Conservation (phyloP, 2,329 filamentous ascomycete species). For the Colletotrichum echinochloae region DNA sequence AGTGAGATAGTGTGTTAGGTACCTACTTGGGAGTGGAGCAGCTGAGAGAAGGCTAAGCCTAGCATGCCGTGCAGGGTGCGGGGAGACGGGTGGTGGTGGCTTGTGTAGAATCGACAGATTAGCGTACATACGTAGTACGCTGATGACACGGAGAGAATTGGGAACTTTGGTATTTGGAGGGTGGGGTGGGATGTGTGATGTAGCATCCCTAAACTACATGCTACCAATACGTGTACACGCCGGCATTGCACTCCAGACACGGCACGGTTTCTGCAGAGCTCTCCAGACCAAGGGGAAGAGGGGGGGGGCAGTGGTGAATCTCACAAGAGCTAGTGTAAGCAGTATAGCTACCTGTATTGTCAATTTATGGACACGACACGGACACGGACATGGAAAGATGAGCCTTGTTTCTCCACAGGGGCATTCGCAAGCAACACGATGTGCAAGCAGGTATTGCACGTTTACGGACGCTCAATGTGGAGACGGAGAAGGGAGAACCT, state of each 20-base stretch:
- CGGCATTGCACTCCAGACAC: not conserved
- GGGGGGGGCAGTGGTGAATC: not conserved
- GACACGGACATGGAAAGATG: not conserved
- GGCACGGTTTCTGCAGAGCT: not conserved
- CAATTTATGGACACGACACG: too few species aligned
- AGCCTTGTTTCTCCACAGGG: not conserved
- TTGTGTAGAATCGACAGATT: conserved; percentile 33
- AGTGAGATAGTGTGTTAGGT: not conserved
- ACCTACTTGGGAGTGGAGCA: not conserved
- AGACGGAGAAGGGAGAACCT: not conserved
- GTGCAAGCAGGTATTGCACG: not conserved
- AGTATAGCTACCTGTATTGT: not conserved
- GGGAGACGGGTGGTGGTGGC: conserved; percentile 2
- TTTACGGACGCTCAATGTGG: not conserved
- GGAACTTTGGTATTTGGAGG: not conserved
- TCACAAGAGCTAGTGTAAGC: not conserved
- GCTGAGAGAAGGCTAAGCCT: not conserved
- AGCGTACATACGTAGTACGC: conserved; percentile 19
- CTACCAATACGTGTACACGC: not conserved
- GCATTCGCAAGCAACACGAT: not conserved
- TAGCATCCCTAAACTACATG: not conserved
- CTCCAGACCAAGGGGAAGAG: too few species aligned
- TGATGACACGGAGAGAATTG: conserved; percentile 7
- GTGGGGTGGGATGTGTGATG: too few species aligned
- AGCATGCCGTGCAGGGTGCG: conserved; percentile 11